Evolutionary conservation across 768 basidiomycete genomes (phyloP), one percentile per base, ranked within the genome.

Genomic region (Fomitopsis serialis): DNA sequence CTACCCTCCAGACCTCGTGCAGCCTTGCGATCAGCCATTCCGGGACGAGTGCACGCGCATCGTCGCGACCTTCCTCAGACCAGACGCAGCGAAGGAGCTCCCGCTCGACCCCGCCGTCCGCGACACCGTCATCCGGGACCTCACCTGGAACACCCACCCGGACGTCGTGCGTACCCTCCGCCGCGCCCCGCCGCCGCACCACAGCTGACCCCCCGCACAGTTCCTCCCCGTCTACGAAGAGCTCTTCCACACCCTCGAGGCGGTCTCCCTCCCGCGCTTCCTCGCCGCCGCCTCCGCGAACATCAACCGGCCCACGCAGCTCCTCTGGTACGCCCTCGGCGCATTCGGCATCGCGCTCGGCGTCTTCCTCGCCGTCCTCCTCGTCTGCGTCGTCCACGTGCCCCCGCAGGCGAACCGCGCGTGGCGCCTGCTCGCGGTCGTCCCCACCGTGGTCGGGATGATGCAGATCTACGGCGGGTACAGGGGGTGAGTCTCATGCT

Each of bases 151-250:
- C 51, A 71, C 65, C 5, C 72, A 74, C 58, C 73, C 73, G 4
- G 68, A 72, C 58, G 65, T 65, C 11, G 72, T 72, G 50, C 59
- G 66, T 53, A 15, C 36, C 25, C 25, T 36, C 5, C 40, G 17
- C 27, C 34, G 24, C 25, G 43, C 42, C 10, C 27, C 27, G 36
- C 19, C 25, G 8, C 12, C 46, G 8, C 5, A 25, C 12, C 10
- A 45, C 37, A 42, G 22, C 11, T 11, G 9, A 44, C 15, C 25
- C 6, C 22, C 25, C 10, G 11, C 36, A 49, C 45, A 72, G 71
- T 71, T 74, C 48, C 58, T 68, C 9, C 65, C 69, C 15, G 65
- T 63, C 7, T 73, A 72, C 50, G 66, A 72, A 53, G 62, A 66
- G 44, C 58, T 68, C 13, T 73, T 70, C 48, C 58, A 61, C 48